phyloP scores from a whole-genome alignment of 441 rosid species.

The Omphalea diandra region DNA sequence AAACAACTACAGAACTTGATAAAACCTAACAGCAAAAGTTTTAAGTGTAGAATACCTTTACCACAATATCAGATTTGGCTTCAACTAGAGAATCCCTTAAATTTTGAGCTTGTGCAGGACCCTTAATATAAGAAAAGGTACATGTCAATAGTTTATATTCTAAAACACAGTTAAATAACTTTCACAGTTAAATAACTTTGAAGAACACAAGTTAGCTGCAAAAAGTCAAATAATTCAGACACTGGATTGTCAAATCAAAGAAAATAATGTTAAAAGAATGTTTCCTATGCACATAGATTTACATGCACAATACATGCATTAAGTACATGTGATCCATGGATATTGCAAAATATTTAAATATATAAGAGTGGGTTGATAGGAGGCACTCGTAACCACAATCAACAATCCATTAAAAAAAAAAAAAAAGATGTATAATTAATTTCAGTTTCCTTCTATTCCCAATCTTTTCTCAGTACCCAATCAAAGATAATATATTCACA shows the following conservation, averaged over 20 bases:
- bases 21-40: background rate
- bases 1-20: background rate
- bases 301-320: no score
- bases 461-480: no score
- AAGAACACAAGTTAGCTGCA: no score
- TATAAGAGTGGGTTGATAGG: no score
- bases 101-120: constrained; percentile 93
- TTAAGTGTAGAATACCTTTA: constrained; percentile 44
- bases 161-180: background rate
- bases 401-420: background rate
- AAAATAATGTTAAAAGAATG: no score
- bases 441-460: no score
- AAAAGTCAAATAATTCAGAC: no score
- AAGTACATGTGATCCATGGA: no score
- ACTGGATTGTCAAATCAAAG: background rate
- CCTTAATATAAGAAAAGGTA: constrained; percentile 37
- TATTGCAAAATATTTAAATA: background rate
- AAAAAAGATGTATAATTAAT: no score
- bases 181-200: no score
- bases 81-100: constrained; percentile 88
- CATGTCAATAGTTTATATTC: background rate
- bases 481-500: background rate
- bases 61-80: constrained; percentile 71
- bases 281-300: no score
- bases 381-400: no score